Base-by-base conservation (phyloP, 2,329 filamentous ascomycete genomes). In the Exserohilum turcica region DNA sequence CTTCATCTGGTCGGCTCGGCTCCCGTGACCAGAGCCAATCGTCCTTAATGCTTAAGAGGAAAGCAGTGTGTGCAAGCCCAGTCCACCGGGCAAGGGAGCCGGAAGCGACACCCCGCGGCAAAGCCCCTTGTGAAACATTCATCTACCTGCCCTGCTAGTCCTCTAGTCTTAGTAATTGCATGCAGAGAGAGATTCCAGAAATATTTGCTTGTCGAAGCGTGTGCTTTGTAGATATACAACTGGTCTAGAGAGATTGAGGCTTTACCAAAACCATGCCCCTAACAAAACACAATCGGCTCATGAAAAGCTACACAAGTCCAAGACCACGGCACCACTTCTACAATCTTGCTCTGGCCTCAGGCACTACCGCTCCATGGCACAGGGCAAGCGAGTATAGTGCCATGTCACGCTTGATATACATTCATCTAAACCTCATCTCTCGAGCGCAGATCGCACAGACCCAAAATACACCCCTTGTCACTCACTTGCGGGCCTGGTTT, bases 401-500 rank as follows among this genome's bases (percentile, higher is more conserved):
- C 49, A 61, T 65, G 54, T 44, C 44, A 43, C 52, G 44, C 45
- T 62, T 64, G 66, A 63, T 62, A 51, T 54, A 64, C 38, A 42
- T 56, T 66, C 60, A 68, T 70, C 56, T 67, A 69, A 68, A 66
- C 65, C 64, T 71, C 67, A 65, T 65, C 56, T 64, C 61, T 44
- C 48, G 54, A 56, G 54, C 56, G 60, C 57, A 57, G 52, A 60
- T 53, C 52, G 64, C 69, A 70, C 65, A 65, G 67, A 63, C 65
- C 61, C 50, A 52, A 57, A 52, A 60, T 46, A 63, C 56, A 64
- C 66, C 65, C 48, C 57, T 56, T 60, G 49, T 37, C 53, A 66
- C 66, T 67, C 60, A 59, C 62, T 64, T 59, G 60, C 71, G 71
- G 71, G 67, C 70, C 71, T 74, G 57, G 57, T 54, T 71, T 72